Evolutionary conservation across 202 grass and related monocot species (phyloP).

Genomic region (Setaria italica): DNA sequence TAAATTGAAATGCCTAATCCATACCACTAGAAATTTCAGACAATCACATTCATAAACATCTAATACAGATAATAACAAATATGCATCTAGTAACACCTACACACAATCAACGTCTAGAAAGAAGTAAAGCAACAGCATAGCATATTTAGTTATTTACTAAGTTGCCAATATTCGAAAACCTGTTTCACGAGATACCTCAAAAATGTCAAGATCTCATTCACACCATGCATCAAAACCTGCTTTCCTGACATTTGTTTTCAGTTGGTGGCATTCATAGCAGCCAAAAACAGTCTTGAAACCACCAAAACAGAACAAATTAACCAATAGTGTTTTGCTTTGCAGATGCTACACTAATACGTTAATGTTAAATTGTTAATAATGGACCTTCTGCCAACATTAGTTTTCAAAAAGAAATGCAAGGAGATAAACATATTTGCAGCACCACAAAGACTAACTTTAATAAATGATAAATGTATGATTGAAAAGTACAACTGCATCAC

Average conservation of each 20-base stretch:
- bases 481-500: neutral
- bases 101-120: constrained; percentile 13
- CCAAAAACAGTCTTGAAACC: neutral
- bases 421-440: neutral
- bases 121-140: neutral
- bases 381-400: neutral
- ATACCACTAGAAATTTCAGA: constrained; percentile 3
- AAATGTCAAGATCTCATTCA: neutral
- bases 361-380: neutral
- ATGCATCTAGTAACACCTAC: neutral
- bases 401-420: constrained; percentile 19
- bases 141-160: neutral
- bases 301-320: neutral
- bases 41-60: constrained; percentile 12
- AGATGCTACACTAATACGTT: neutral
- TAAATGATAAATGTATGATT: neutral
- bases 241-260: constrained; percentile 22
- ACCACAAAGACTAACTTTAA: neutral
- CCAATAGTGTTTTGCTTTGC: neutral
- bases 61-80: constrained; percentile 30
- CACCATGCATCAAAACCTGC: neutral
- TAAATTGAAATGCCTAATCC: neutral
- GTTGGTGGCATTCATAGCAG: constrained; percentile 7
- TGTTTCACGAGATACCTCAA: neutral
- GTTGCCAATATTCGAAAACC: constrained; percentile 18